Evolutionary conservation across 176 grass and related monocot genomes (phyloP).

Genomic region (Eremochloa ophiuroides): DNA sequence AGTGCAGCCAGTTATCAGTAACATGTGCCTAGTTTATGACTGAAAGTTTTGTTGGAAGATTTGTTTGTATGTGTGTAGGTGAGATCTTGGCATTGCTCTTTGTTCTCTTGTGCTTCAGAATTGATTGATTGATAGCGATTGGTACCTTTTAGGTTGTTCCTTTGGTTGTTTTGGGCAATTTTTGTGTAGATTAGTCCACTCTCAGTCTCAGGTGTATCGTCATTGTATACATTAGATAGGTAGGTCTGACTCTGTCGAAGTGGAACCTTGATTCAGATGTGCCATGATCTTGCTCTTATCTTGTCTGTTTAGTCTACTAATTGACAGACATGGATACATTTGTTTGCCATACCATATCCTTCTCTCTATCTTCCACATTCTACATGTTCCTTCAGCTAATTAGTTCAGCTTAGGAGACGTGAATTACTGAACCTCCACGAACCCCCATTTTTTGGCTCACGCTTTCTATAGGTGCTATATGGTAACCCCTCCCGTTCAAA

Average conservation of each 20-base stretch:
- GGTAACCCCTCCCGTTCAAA: too few relatives aligned
- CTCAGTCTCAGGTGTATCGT: slow-evolving; percentile 10
- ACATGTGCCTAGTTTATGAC: background rate
- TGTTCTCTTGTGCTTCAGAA: slow-evolving; percentile 27
- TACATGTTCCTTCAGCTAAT: background rate
- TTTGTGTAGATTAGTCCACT: slow-evolving; percentile 16
- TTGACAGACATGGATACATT: background rate
- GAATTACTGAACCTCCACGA: background rate
- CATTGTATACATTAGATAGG: slow-evolving; percentile 12
- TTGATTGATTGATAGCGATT: slow-evolving; percentile 48
- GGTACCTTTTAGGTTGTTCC: slow-evolving; percentile 18
- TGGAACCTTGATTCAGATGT: slow-evolving; percentile 7
- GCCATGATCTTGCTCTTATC: slow-evolving; percentile 22
- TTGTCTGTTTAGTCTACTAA: slow-evolving; percentile 9
- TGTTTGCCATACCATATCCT: background rate
- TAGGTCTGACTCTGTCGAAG: slow-evolving; percentile 16
- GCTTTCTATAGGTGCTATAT: slow-evolving; percentile 13
- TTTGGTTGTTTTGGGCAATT: slow-evolving; percentile 8
- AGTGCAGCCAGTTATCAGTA: background rate
- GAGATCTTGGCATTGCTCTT: slow-evolving; percentile 35
- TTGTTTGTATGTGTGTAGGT: slow-evolving; percentile 33
- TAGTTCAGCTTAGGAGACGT: background rate
- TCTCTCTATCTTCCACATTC: background rate
- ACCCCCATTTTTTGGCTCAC: background rate
- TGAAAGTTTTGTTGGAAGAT: slow-evolving; percentile 20